Evolutionary conservation across 257 asterid genomes (phyloP).

Genomic region (Ehretia macrophylla): DNA sequence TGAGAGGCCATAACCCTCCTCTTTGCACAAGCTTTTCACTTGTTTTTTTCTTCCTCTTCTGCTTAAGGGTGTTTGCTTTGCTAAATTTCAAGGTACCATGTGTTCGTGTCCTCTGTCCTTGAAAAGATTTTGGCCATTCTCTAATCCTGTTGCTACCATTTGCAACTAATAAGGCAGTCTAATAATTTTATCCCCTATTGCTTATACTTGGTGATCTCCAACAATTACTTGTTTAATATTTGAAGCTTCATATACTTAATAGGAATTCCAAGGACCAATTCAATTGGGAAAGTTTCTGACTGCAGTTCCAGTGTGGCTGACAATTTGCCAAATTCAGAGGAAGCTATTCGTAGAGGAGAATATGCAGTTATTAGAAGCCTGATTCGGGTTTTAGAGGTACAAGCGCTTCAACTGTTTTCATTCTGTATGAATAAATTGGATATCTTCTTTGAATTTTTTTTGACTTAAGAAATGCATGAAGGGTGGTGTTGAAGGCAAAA

Average conservation of each 20-base stretch:
- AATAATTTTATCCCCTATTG: no score
- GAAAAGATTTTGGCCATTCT: no score
- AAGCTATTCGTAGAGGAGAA: conserved; percentile 90
- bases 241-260: conserved; percentile 2
- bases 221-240: not conserved
- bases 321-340: conserved; percentile 70
- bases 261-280: conserved; percentile 79
- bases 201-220: not conserved
- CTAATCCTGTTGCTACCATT: no score
- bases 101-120: no score
- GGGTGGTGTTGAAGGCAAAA: conserved; percentile 99
- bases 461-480: conserved; percentile 48
- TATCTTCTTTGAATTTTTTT: conserved; percentile 31
- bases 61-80: no score
- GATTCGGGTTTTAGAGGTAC: conserved; percentile 92
- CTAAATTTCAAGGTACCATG: no score
- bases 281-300: conserved; percentile 79
- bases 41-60: no score
- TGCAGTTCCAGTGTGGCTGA: conserved; percentile 51
- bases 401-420: conserved; percentile 19
- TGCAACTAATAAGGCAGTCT: no score
- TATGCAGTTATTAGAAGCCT: conserved; percentile 93
- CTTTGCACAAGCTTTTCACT: no score
- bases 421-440: conserved; percentile 13
- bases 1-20: no score